Evolutionary conservation across 116 monocot genomes (phyloP), one percentile per base, ranked within the genome.

Genomic region (Trichopus zeylanicus): DNA sequence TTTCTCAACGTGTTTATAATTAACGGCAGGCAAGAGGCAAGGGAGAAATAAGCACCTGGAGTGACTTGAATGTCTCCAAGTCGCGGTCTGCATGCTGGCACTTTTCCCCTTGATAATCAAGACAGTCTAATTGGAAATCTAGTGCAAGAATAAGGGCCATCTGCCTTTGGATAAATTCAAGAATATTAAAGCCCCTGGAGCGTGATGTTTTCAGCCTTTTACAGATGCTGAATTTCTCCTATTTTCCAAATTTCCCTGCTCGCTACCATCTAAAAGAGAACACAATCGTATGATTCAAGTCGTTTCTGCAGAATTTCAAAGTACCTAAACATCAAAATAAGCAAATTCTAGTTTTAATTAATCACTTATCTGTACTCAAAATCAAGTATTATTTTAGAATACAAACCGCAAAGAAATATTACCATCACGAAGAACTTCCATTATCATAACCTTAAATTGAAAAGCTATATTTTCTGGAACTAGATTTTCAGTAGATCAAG

Each of bases 11-110:
- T n/a, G n/a, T n/a, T n/a, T n/a, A 53, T 24, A 33, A 57, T 7
- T 32, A 33, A 57, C 4, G 32, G 0, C 28, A 46, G 4, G 57
- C 0, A 37, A 15, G 23, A 66, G 24, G 42, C 12, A 31, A 65
- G 10, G 26, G 65, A 35, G 35, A 32, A 33, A 2, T 46, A 66
- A 65, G 21, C 53, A 89, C 94, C 94, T 94, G 94, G 34, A 94
- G 83, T 32, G 66, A 64, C 62, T 78, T 82, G 51, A 94, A 94
- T 20, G 94, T 86, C 60, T 89, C 89, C 46, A 69, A 94, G 57
- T 94, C 94, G 26, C 89, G 81, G 60, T 94, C 94, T 20, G 94
- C 89, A 76, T 94, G 85, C 13, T 53, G 71, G 89, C 94, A 94
- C 7, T 78, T 89, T 29, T 69, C 73, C 37, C 53, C 64, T 28